phyloP scores from a whole-genome alignment of 2,329 filamentous ascomycete species.

The Claviceps sp. region DNA sequence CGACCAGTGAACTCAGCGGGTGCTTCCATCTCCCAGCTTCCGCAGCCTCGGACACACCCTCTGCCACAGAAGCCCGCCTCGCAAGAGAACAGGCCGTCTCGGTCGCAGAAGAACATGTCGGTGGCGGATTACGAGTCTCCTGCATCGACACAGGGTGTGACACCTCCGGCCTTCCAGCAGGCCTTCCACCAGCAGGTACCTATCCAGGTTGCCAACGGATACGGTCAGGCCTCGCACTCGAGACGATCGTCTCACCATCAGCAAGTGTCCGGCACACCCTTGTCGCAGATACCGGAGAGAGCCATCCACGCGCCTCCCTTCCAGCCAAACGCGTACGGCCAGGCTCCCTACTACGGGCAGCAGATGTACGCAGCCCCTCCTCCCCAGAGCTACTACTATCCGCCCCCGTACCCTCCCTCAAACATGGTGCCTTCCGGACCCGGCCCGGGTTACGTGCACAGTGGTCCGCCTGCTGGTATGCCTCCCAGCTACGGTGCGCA shows the following conservation, averaged over 20 bases:
- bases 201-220: slow-evolving; percentile 48
- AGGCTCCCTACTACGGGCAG: slow-evolving; percentile 43
- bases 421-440: slow-evolving; percentile 36
- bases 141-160: slow-evolving; percentile 33
- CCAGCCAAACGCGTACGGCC: slow-evolving; percentile 58
- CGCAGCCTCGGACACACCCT: slow-evolving; percentile 44
- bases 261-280: slow-evolving; percentile 60
- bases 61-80: slow-evolving; percentile 45
- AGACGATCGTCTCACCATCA: slow-evolving; percentile 59
- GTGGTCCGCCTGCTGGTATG: slow-evolving; percentile 32
- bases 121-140: slow-evolving; percentile 87
- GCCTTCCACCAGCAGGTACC: slow-evolving; percentile 95
- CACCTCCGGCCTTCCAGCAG: slow-evolving; percentile 69
- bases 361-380: slow-evolving; percentile 26
- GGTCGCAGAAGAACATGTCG: slow-evolving; percentile 87
- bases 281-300: slow-evolving; percentile 85
- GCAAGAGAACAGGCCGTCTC: slow-evolving; percentile 49
- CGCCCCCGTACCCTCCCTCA: slow-evolving; percentile 33
- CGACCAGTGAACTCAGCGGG: slow-evolving; percentile 7
- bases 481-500: slow-evolving; percentile 28
- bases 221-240: slow-evolving; percentile 46
- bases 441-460: slow-evolving; percentile 45
- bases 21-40: slow-evolving; percentile 35
- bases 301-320: slow-evolving; percentile 85
- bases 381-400: slow-evolving; percentile 57